Base-by-base conservation (phyloP, 2,329 filamentous ascomycete species). In the Cryphonectria parasitica region DNA sequence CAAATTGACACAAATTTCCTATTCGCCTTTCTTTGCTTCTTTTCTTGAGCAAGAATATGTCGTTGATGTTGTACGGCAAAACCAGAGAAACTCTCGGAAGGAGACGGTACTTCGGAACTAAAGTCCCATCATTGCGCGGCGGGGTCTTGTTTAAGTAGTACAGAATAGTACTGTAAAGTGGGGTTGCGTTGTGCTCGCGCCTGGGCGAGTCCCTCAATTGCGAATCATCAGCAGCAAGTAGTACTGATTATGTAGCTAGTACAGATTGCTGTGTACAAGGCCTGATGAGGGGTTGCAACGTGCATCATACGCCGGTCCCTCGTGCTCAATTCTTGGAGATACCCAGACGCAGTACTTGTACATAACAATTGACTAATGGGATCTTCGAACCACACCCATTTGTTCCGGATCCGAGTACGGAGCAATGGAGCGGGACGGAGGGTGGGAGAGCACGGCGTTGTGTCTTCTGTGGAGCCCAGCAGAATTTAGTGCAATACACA, bases 321-420 rank as follows among this genome's bases (percentile, higher is more conserved):
- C n/a, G 31, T 5, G 5, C 31, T 36, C 56, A 7, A 7, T 31
- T 31, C 4, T 19, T 25, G 8, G 15, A 56, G n/a, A 56, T 8
- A n/a, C 17, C 15, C 25, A 43, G 52, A 17, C 52, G 10, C 52
- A 22, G 52, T 28, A 43, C 34, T 34, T 34, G 34, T 34, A 34
- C 34, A 34, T 34, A 34, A 6, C 6, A 43, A 17, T 2, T 5
- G 15, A 43, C 13, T 17, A 13, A 4, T 25, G 36, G 54, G 54
- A 19, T 3, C 13, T 58, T 28, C 25, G 11, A 58, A 45, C 41
- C 41, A 19, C 36, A 39, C 11, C 17, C 54, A 19, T 60, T 60
- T 31, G 31, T 34, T 39, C 31, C 58, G 58, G 58, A 39, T 61
- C 58, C 58, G 58, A 36, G 58, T 61, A 39, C 58, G 58, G 58